phyloP scores from a whole-genome alignment of 2,329 filamentous ascomycete species.

The Aspergillus brunneoviolaceus region DNA sequence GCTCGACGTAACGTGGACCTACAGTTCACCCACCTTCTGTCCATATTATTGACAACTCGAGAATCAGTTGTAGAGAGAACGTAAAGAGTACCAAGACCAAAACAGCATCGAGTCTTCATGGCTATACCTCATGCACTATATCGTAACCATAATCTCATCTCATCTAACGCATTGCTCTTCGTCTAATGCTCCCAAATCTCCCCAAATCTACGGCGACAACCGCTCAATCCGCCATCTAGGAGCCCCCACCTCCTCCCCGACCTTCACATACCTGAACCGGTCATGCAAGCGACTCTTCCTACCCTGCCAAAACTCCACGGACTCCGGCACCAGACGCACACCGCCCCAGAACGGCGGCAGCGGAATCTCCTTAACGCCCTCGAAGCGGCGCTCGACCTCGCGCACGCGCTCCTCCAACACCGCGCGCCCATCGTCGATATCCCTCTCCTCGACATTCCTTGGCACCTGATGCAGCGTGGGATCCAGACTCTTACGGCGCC shows the following conservation, averaged over 20 bases:
- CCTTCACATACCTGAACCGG: slow-evolving; percentile 79
- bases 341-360: slow-evolving; percentile 96
- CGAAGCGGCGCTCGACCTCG: slow-evolving; percentile 74
- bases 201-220: slow-evolving; percentile 36
- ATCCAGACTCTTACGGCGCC: slow-evolving; percentile 27
- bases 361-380: slow-evolving; percentile 74
- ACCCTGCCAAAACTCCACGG: slow-evolving; percentile 95
- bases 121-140: too few species aligned
- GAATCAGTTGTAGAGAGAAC: too few species aligned
- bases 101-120: too few species aligned
- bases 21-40: too few species aligned
- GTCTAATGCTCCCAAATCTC: neutral
- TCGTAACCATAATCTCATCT: too few species aligned
- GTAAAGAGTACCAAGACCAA: too few species aligned
- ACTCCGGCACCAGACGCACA: slow-evolving; percentile 77
- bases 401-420: slow-evolving; percentile 74
- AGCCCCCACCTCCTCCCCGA: slow-evolving; percentile 58
- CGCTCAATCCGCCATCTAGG: slow-evolving; percentile 42
- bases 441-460: slow-evolving; percentile 32
- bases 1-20: too few species aligned
- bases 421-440: slow-evolving; percentile 65
- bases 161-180: neutral
- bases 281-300: slow-evolving; percentile 88
- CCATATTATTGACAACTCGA: too few species aligned
- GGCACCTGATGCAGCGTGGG: slow-evolving; percentile 22